A percentile compares a stretch with the other conserved stretches of the same genome.
Evolutionary conservation across 1,139 yeast genomes (phyloP).

Genomic region (Candida gigantensis): DNA sequence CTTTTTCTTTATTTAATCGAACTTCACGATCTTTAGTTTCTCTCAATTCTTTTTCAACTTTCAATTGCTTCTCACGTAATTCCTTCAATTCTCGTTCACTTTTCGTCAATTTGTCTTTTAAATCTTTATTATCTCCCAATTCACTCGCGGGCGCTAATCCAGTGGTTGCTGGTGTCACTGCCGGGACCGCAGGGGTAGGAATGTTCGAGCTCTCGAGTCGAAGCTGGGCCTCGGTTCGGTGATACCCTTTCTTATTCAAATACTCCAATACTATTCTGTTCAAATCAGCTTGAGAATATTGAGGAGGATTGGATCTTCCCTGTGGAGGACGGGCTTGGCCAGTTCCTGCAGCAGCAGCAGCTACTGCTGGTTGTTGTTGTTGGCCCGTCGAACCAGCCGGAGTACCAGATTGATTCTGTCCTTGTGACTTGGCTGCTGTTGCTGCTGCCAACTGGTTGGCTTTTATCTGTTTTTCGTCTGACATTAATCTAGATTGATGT

Average conservation of each 20-base stretch:
- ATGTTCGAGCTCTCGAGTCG: constrained; percentile 82
- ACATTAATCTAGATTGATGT: too few species aligned
- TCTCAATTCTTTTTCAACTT: constrained; percentile 40
- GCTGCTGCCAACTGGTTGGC: too few species aligned
- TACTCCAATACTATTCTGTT: constrained; percentile 91
- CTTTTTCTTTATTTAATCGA: constrained; percentile 43
- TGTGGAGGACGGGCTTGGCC: constrained; percentile 13
- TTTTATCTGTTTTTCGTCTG: too few species aligned
- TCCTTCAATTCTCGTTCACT: constrained; percentile 44
- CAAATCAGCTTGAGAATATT: constrained; percentile 70
- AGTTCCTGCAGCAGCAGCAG: too few species aligned
- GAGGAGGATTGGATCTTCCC: constrained; percentile 29
- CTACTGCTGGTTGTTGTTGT: constrained; percentile 7
- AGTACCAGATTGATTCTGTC: not conserved
- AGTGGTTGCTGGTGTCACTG: constrained; percentile 45
- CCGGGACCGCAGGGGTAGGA: constrained; percentile 58
- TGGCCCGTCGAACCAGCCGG: not conserved
- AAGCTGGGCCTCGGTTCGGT: constrained; percentile 89
- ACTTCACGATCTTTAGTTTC: constrained; percentile 44
- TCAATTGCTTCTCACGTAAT: constrained; percentile 35
- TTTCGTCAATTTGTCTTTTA: constrained; percentile 28
- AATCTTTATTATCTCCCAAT: constrained; percentile 21
- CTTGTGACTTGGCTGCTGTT: constrained; percentile 3
- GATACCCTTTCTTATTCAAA: constrained; percentile 89
- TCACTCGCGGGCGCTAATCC: constrained; percentile 43